phyloP scores from a whole-genome alignment of 805 yeast genomes.

The Candida chauliodis region DNA sequence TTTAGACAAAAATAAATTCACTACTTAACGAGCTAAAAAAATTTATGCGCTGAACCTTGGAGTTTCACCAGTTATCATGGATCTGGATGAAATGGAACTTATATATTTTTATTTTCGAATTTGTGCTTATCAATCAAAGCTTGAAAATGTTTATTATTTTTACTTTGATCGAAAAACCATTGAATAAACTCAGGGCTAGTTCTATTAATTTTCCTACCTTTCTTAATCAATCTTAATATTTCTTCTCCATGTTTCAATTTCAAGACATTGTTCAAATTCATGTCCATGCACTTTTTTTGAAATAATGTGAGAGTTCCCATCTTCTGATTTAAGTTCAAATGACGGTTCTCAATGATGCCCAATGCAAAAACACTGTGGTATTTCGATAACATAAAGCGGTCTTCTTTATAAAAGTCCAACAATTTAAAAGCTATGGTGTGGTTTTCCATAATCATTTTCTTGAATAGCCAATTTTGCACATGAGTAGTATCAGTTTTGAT shows the following conservation, averaged over 20 bases:
- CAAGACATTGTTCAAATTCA: constrained; percentile 13
- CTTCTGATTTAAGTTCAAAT: constrained; percentile 15
- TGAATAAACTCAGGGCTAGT: not conserved
- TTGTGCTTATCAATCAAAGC: constrained; percentile 4
- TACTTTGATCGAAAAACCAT: constrained; percentile 6
- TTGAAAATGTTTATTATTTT: constrained; percentile 6
- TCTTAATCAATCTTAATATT: constrained; percentile 10
- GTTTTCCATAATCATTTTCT: constrained; percentile 23
- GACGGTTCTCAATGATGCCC: constrained; percentile 24
- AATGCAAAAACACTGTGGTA: constrained; percentile 19
- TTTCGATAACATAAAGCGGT: constrained; percentile 17
- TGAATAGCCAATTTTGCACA: constrained; percentile 14
- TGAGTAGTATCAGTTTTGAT: not conserved
- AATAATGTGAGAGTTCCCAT: constrained; percentile 13
- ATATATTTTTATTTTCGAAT: not conserved
- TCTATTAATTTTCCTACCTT: constrained; percentile 5
- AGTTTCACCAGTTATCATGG: too few relatives aligned
- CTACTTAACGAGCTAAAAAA: too few relatives aligned
- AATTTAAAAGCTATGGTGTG: constrained; percentile 24
- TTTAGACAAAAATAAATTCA: too few relatives aligned
- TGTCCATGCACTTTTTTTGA: constrained; percentile 6
- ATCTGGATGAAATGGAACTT: too few relatives aligned
- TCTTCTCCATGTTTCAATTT: constrained; percentile 14
- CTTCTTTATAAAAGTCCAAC: constrained; percentile 18
- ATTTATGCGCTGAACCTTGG: too few relatives aligned